These are phyloP conservation scores for Penicillium capsulatum DNA, from an alignment of 2,329 filamentous ascomycete genomes.

Conservation along the genomic window DNA sequence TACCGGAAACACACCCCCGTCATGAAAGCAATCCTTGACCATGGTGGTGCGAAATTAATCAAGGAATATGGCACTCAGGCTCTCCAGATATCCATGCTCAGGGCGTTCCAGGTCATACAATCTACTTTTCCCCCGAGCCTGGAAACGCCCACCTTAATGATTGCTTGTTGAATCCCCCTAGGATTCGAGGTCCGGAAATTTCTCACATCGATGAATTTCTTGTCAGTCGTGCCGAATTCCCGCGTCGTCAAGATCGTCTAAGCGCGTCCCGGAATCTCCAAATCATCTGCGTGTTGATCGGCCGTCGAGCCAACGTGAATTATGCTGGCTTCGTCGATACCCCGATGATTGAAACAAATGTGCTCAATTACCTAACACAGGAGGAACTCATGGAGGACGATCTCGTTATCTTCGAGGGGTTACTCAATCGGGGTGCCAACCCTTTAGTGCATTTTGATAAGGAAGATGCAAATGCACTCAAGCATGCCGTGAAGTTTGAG, in stretches of 20 bases:
- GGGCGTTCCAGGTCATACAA: too few species aligned
- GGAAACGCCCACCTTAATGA: too few species aligned
- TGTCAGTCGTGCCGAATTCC: too few species aligned
- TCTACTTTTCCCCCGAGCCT: too few species aligned
- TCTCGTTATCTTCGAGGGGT: not conserved
- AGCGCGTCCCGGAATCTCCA: not conserved
- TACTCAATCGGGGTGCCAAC: not conserved
- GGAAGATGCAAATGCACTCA: not conserved
- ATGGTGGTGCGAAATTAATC: not conserved
- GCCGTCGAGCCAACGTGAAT: not conserved
- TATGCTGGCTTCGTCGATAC: not conserved
- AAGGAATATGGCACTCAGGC: not conserved
- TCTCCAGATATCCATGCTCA: not conserved
- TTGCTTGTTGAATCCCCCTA: too few species aligned
- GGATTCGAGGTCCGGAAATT: too few species aligned
- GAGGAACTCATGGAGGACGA: too few species aligned
- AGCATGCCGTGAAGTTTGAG: too few species aligned
- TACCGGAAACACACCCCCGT: not conserved
- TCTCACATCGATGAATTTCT: too few species aligned
- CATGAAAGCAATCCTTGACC: not conserved
- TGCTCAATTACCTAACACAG: too few species aligned
- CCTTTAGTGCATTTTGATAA: not conserved
- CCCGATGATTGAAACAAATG: not conserved
- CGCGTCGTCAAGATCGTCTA: not conserved
- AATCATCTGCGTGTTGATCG: not conserved